Percentiles rank a stretch among this genome's conserved stretches.
These are phyloP conservation scores for Ogataea neopini DNA, from an alignment of 805 yeast species.

Conservation along the genomic window DNA sequence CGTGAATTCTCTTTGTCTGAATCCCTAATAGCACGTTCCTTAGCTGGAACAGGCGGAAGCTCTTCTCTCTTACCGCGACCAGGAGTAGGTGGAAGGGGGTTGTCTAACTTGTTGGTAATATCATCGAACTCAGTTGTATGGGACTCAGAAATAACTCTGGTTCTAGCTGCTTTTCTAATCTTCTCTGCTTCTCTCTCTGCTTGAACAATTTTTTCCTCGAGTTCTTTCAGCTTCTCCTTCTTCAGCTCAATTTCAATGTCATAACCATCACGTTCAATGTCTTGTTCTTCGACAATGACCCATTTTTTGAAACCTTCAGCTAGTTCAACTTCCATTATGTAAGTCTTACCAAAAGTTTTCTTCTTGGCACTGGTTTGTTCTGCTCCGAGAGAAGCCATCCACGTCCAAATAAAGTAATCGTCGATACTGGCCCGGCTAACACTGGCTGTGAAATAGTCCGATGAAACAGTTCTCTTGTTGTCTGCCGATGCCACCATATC, in stretches of 20 bases:
- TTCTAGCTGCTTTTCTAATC: slow-evolving; percentile 19
- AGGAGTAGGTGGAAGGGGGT: slow-evolving; percentile 17
- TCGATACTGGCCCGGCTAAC: slow-evolving; percentile 70
- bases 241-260: slow-evolving; percentile 38
- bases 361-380: slow-evolving; percentile 70
- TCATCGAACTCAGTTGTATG: slow-evolving; percentile 9
- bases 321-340: slow-evolving; percentile 78
- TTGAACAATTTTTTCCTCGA: slow-evolving; percentile 29
- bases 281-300: slow-evolving; percentile 73
- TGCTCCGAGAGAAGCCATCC: slow-evolving; percentile 75
- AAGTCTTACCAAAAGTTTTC: slow-evolving; percentile 74
- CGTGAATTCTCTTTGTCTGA: slow-evolving; percentile 5
- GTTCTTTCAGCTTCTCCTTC: slow-evolving; percentile 33
- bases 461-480: slow-evolving; percentile 18
- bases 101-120: slow-evolving; percentile 18
- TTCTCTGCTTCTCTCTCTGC: slow-evolving; percentile 32
- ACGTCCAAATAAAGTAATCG: slow-evolving; percentile 89
- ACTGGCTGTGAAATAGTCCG: slow-evolving; percentile 42
- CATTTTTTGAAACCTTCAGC: slow-evolving; percentile 75
- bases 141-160: slow-evolving; percentile 15
- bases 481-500: slow-evolving; percentile 33
- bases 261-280: slow-evolving; percentile 40
- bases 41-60: slow-evolving; percentile 6
- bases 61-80: slow-evolving; percentile 4
- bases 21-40: background rate